Conservation (phyloP, 768 basidiomycete species). For the Hericium coralloides region DNA sequence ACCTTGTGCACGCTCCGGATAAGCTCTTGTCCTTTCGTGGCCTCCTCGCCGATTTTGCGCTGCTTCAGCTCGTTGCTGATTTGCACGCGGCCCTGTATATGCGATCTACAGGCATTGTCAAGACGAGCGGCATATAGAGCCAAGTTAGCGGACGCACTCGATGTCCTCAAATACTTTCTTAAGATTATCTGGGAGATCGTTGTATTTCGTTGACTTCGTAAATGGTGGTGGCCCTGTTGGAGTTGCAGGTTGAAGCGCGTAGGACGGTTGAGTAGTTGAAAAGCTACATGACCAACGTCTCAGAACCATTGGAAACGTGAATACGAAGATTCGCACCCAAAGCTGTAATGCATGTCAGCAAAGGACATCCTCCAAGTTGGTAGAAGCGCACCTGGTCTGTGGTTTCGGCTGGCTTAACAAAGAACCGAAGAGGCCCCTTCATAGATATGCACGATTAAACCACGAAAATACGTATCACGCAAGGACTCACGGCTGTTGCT, state of each 20-base stretch:
- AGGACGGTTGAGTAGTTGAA: conserved; percentile 7
- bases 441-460: not conserved
- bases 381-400: not conserved
- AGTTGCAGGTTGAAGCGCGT: conserved; percentile 1
- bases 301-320: not conserved
- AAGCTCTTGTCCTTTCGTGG: conserved; percentile 62
- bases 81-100: conserved; percentile 72
- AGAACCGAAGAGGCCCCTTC: conserved; percentile 27
- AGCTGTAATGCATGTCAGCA: not conserved
- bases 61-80: conserved; percentile 74
- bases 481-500: too few relatives aligned
- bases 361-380: not conserved
- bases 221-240: conserved; percentile 24
- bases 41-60: conserved; percentile 67
- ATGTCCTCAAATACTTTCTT: conserved; percentile 58
- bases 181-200: conserved; percentile 65
- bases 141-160: conserved; percentile 41
- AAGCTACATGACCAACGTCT: not conserved
- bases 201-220: conserved; percentile 63
- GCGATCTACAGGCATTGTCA: conserved; percentile 31
- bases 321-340: not conserved
- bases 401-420: not conserved
- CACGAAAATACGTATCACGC: not conserved
- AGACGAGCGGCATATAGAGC: conserved; percentile 7
- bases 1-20: conserved; percentile 65